Conservation (phyloP, 2,329 filamentous ascomycete genomes). For the Diaporthe australafricana region DNA sequence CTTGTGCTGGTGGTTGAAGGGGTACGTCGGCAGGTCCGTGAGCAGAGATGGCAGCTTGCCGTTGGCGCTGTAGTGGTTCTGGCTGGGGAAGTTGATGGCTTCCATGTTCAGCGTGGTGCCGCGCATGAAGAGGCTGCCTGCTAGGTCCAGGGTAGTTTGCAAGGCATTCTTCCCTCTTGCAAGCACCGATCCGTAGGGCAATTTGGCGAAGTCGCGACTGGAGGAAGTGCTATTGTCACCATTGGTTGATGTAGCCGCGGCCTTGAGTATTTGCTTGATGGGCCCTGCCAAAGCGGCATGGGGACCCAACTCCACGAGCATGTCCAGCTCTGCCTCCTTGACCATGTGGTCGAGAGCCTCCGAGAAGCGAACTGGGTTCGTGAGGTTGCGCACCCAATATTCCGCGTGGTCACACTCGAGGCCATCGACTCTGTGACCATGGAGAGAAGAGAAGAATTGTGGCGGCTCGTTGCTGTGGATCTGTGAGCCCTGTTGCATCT, state of each 20-base stretch:
- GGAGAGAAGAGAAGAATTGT: slow-evolving; percentile 59
- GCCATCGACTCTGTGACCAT: slow-evolving; percentile 54
- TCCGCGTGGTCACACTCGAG: slow-evolving; percentile 16
- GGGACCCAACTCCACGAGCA: slow-evolving; percentile 61
- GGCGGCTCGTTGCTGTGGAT: not conserved
- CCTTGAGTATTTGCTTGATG: slow-evolving; percentile 62
- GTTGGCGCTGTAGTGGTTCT: slow-evolving; percentile 13
- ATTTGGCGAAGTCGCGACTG: not conserved
- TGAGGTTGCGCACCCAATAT: slow-evolving; percentile 34
- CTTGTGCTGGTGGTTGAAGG: slow-evolving; percentile 57
- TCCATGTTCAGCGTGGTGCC: slow-evolving; percentile 24
- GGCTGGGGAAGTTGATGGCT: slow-evolving; percentile 34
- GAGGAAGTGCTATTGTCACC: not conserved
- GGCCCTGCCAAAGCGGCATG: slow-evolving; percentile 62
- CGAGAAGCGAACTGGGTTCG: slow-evolving; percentile 33
- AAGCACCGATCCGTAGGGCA: slow-evolving; percentile 24
- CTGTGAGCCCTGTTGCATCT: not conserved
- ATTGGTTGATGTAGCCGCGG: slow-evolving; percentile 17
- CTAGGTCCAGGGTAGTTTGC: slow-evolving; percentile 23
- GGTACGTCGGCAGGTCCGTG: slow-evolving; percentile 56
- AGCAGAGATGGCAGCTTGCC: slow-evolving; percentile 48
- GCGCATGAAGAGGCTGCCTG: slow-evolving; percentile 4
- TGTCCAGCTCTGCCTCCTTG: slow-evolving; percentile 46
- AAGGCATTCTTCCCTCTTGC: slow-evolving; percentile 27
- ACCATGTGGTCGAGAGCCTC: slow-evolving; percentile 28